These are phyloP conservation scores for Daldinia grandis DNA, from an alignment of 495 filamentous ascomycete genomes.

Conservation along the genomic window DNA sequence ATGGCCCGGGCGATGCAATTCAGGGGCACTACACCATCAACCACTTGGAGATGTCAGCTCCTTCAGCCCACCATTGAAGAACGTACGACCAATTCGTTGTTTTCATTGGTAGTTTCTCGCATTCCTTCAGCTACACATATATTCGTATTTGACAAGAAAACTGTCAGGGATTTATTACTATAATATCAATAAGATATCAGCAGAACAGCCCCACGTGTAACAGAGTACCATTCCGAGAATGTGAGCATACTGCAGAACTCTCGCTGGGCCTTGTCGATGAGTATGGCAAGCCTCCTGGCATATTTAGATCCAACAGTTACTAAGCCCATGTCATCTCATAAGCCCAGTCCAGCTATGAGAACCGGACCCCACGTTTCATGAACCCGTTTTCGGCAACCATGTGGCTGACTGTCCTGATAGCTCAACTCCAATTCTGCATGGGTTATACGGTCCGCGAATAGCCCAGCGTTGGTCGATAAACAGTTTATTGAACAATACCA, in stretches of 20 bases:
- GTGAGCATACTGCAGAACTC: conserved; percentile 7
- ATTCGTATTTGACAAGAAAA: conserved; percentile 23
- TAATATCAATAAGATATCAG: conserved; percentile 13
- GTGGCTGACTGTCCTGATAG: conserved; percentile 10
- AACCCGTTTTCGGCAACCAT: conserved; percentile 23
- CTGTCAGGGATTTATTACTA: conserved; percentile 19
- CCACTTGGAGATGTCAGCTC: conserved; percentile 30
- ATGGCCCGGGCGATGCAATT: conserved; percentile 23
- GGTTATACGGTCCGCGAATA: conserved; percentile 4
- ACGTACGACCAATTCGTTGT: conserved; percentile 19
- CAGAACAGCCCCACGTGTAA: conserved; percentile 22
- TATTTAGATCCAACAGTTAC: conserved; percentile 5
- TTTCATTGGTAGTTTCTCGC: conserved; percentile 32
- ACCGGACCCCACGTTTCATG: conserved; percentile 37
- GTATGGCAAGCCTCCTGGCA: conserved; percentile 14
- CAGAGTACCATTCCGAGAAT: conserved; percentile 7
- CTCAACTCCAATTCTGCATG: conserved; percentile 15
- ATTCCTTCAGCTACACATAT: conserved; percentile 38
- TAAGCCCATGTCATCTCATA: conserved; percentile 8
- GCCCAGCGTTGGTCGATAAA: background rate
- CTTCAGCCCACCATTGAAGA: conserved; percentile 34
- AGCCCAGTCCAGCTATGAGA: conserved; percentile 12
- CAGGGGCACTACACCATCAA: conserved; percentile 28
- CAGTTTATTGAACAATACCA: conserved; percentile 7
- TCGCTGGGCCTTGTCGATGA: conserved; percentile 7